Evolutionary conservation across 805 yeast genomes (phyloP), one percentile per base, ranked within the genome.

Genomic region (Yarrowia sp.): DNA sequence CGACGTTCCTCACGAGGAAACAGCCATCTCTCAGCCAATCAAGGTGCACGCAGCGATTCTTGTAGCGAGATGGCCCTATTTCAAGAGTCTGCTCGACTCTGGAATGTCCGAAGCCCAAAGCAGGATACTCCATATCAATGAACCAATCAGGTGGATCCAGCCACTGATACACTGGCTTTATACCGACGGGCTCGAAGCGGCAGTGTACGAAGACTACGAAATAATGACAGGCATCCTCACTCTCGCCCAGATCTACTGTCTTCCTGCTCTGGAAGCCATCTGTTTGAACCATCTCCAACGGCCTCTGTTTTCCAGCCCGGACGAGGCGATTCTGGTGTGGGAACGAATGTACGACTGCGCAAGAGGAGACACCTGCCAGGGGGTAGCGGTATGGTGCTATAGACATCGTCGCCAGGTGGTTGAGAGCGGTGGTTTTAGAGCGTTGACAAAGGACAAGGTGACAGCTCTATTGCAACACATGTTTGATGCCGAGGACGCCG

Each of bases 101-200:
- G 61, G 61, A 7, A 55, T 55, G 61, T 55, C 61, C 2, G 61
- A 55, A n/a, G 61, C 61, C 5, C 61, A 55, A 13, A 39, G 24
- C 12, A 20, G 61, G 24, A 39, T 36, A 4, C 46, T 55, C 4
- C 61, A 55, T 24, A 55, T 55, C 46, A 55, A 55, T 17, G 61
- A 55, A 38, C 61, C 61, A 4, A 55, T 55, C 17, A 24, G 46
- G 9, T 55, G 61, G 61, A 15, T 55, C 9, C 9, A 19, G 2
- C 46, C 61, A 6, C 2, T 55, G 46, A 15, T 55, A 8, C 39
- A 36, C 7, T 55, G 46, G 46, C 46, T 55, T 10, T 55, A 55
- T 15, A 24, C 61, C 1, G 61, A 55, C 15, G n/a, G 3, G 2
- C 9, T 55, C 15, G 44, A 10, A 1, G 7, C 42, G 2, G 46